These are phyloP conservation scores for Eragrostis nindensis DNA, from an alignment of 176 grass and related monocot genomes.

Conservation along the genomic window DNA sequence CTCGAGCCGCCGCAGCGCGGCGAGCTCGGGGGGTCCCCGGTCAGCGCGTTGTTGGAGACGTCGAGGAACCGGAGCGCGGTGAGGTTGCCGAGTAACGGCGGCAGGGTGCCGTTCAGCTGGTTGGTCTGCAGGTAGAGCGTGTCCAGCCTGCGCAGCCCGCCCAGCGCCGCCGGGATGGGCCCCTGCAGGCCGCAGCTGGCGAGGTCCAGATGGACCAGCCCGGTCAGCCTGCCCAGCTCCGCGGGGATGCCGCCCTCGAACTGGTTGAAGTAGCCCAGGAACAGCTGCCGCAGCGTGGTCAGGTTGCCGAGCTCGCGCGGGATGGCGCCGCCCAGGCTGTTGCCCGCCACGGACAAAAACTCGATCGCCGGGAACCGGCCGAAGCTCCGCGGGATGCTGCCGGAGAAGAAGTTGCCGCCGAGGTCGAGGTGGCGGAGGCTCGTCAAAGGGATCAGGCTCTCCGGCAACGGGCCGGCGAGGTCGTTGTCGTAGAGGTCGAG, in stretches of 20 bases:
- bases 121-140: constrained; percentile 83
- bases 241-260: constrained; percentile 60
- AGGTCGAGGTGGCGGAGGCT: constrained; percentile 68
- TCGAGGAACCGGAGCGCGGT: constrained; percentile 63
- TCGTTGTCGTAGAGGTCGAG: constrained; percentile 85
- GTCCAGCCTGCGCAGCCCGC: constrained; percentile 55
- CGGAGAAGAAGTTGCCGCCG: constrained; percentile 81
- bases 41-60: constrained; percentile 83
- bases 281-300: constrained; percentile 52
- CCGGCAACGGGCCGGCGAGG: constrained; percentile 52
- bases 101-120: constrained; percentile 66
- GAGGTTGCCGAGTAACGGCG: constrained; percentile 58
- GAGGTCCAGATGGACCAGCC: constrained; percentile 69
- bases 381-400: constrained; percentile 50
- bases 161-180: constrained; percentile 50
- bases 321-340: constrained; percentile 56
- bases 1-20: constrained; percentile 35
- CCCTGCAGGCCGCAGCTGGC: constrained; percentile 72
- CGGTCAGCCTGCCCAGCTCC: constrained; percentile 46
- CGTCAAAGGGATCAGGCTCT: neutral
- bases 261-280: constrained; percentile 80
- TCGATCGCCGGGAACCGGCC: constrained; percentile 45
- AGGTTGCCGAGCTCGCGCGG: constrained; percentile 58
- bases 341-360: constrained; percentile 72
- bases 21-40: constrained; percentile 61